phyloP scores from a whole-genome alignment of 371 early-diverging fungal genomes.

The Rhizopus sp. region DNA sequence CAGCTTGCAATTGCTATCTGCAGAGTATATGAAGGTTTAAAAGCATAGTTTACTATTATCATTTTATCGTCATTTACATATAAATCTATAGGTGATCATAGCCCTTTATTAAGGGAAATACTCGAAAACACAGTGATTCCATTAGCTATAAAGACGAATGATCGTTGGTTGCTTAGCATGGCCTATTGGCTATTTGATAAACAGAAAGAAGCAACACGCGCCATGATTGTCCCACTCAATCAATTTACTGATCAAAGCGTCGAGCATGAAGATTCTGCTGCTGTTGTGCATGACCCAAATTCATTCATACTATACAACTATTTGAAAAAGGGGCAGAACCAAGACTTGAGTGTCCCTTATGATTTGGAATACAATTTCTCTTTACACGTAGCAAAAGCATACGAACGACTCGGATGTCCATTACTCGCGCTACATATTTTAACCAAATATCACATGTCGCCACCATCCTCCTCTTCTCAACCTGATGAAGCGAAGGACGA shows the following conservation, averaged over 20 bases:
- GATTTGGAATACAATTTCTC: constrained; percentile 60
- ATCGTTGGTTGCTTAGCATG: constrained; percentile 80
- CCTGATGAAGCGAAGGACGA: constrained; percentile 5
- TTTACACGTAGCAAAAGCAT: constrained; percentile 60
- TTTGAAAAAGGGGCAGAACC: constrained; percentile 49
- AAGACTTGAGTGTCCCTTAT: constrained; percentile 26
- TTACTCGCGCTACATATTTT: constrained; percentile 70
- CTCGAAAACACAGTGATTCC: constrained; percentile 46
- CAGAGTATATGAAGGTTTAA: constrained; percentile 81
- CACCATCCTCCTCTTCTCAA: constrained; percentile 16
- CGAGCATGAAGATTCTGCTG: constrained; percentile 21
- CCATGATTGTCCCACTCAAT: constrained; percentile 55
- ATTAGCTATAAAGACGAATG: constrained; percentile 44
- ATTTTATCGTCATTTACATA: background rate
- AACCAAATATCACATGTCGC: constrained; percentile 28
- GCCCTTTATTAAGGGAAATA: constrained; percentile 61
- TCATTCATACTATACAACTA: constrained; percentile 77
- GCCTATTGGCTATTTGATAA: constrained; percentile 66
- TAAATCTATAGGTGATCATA: constrained; percentile 55
- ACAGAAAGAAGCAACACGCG: constrained; percentile 63
- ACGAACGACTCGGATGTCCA: constrained; percentile 80
- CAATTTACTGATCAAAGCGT: constrained; percentile 13
- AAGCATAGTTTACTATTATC: background rate
- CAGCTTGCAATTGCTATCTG: constrained; percentile 92
- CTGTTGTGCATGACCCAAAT: constrained; percentile 67